Conservation (phyloP, 2,329 filamentous ascomycete genomes). For the Amphichorda felina region DNA sequence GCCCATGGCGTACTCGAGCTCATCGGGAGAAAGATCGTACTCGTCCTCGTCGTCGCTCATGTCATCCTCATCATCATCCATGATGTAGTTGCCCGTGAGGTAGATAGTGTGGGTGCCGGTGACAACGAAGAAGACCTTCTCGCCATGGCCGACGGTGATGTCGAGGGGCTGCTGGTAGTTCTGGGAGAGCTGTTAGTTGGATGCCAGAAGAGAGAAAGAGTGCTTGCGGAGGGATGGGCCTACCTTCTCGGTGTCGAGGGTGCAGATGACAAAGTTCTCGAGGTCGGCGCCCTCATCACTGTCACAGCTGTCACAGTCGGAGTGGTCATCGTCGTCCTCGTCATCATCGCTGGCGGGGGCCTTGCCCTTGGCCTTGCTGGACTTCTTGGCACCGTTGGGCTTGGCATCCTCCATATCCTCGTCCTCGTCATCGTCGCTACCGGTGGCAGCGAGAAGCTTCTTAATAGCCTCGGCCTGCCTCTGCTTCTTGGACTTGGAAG, state of each 20-base stretch:
- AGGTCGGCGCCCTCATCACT: slow-evolving; percentile 54
- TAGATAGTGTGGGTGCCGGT: slow-evolving; percentile 81
- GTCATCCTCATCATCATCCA: slow-evolving; percentile 53
- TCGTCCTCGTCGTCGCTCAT: slow-evolving; percentile 54
- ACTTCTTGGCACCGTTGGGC: slow-evolving; percentile 43
- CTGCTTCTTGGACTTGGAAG: slow-evolving; percentile 78
- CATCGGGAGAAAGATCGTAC: slow-evolving; percentile 73
- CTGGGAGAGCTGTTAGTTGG: slow-evolving; percentile 34
- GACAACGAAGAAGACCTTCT: slow-evolving; percentile 87
- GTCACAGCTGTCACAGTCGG: slow-evolving; percentile 43
- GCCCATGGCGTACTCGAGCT: slow-evolving; percentile 60
- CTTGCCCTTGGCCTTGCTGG: slow-evolving; percentile 58
- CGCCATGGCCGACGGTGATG: slow-evolving; percentile 79
- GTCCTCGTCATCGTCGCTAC: slow-evolving; percentile 45
- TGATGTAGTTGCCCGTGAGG: slow-evolving; percentile 92
- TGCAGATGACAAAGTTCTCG: slow-evolving; percentile 91
- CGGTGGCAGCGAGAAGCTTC: slow-evolving; percentile 61
- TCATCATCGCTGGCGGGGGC: slow-evolving; percentile 54
- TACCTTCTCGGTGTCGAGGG: slow-evolving; percentile 86
- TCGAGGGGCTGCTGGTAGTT: slow-evolving; percentile 92
- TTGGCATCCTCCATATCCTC: slow-evolving; percentile 67
- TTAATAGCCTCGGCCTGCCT: slow-evolving; percentile 65
- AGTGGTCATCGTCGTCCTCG: slow-evolving; percentile 36
- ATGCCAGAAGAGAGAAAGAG: background rate
- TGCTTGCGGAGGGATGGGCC: slow-evolving; percentile 11